Base-by-base conservation (phyloP, 768 basidiomycete species). In the Gymnopilus dilepis region DNA sequence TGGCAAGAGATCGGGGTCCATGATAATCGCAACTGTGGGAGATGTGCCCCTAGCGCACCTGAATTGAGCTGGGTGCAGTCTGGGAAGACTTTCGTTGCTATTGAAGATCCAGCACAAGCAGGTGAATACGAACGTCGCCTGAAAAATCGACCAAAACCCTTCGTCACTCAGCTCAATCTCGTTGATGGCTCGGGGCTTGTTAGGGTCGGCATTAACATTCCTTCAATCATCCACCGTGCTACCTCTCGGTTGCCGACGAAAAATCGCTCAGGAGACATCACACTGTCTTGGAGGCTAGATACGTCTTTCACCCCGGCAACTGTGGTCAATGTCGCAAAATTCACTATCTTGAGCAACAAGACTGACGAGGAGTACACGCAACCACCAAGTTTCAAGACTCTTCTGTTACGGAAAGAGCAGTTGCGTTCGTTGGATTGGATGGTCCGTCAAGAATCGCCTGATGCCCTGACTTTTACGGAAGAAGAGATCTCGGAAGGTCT, bases 401-500 rank as follows among this genome's bases (percentile, higher is more conserved):
- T 82, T n/a, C 82, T 98, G 30, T n/a, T n/a, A n/a, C 86, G 96
- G 38, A 84, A 79, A 31, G 96, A 98, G 68, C 96, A 98, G 70
- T 80, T 93, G 21, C 92, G 95, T 28, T 97, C 95, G 2, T 77
- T 97, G 56, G 86, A 86, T 53, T 98, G 96, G 96, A 97, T 97
- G 96, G 75, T 97, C 43, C 73, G 79, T 47, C 92, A 92, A 69
- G 96, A 98, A 74, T 77, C 83, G 1, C 58, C 67, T 1, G 77
- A 85, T 30, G 85, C 86, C 0, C 73, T 82, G 8, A 88, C 92
- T 1, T 98, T 97, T 72, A 72, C 94, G 26, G 96, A 98, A 73
- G 95, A 98, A 72, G 96, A 98, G 72, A 92, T 97, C 40, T 90
- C 94, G 0, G 96, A 98, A 74, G 93, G 94, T 4, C 84, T 92